Evolutionary conservation across 768 basidiomycete species (phyloP), one percentile per base, ranked within the genome.

Genomic region (Lanmaoa rubissima): DNA sequence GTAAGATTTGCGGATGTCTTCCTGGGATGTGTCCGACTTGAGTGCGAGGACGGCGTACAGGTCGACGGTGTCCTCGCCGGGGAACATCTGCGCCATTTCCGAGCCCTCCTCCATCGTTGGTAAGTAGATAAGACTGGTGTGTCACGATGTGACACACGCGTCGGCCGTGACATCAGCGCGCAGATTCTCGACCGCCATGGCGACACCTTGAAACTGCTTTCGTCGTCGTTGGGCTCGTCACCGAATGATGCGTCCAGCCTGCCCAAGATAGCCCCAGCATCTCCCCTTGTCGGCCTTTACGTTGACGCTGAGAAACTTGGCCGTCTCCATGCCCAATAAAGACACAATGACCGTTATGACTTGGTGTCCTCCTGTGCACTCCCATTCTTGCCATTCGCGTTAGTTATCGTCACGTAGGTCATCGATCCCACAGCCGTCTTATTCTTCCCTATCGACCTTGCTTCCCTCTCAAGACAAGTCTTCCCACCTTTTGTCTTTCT

Each of bases 1-100:
- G 75, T 98, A 98, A 0, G 94, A 81, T 62, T 88, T 90, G 70
- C 85, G 87, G 66, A 98, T 87, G 19, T 85, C 84, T 24, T 90
- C 87, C 2, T 71, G 50, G 3, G 78, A 82, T 17, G 90, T 84
- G 53, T 78, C 74, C 1, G 74, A 73, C 2, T 75, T 64, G 40
- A 95, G 72, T 39, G 73, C 74, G 19, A 97, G 83, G 6, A 93
- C 83, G 1, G 77, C 78, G 68, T 97, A 97, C 10, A 97, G 82
- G 72, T 93, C 84, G 14, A 90, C 85, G 45, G 74, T 67, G 31
- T 87, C 87, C 60, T 87, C 72, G 44, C 79, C 89, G 1, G 88
- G 86, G 69, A 94, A 94, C 76, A 94, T 88, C 59, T 86, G 84
- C 48, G 75, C 69, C 59, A 88, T 81, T 28, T 56, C 55, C 45